phyloP scores from a whole-genome alignment of 768 basidiomycete genomes.

The Cyclocybe cylindracea region DNA sequence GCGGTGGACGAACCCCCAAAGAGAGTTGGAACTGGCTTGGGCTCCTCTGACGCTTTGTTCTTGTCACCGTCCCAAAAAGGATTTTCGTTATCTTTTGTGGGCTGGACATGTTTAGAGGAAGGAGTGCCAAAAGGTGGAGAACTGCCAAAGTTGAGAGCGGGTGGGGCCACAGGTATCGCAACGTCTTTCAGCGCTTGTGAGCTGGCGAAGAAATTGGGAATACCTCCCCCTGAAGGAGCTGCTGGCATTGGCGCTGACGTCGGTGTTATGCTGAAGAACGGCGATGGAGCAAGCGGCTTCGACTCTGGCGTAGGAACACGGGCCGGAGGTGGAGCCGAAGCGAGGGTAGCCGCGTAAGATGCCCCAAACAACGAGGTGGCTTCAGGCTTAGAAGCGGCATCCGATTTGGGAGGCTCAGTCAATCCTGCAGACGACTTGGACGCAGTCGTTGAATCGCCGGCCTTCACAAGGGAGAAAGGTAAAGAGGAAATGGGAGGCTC shows the following conservation, averaged over 20 bases:
- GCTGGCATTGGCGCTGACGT: slow-evolving; percentile 6
- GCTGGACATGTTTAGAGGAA: slow-evolving; percentile 18
- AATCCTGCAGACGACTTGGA: neutral
- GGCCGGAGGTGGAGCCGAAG: neutral
- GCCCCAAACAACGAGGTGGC: neutral
- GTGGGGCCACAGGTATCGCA: slow-evolving; percentile 22
- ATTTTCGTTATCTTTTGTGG: slow-evolving; percentile 42
- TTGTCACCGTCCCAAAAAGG: slow-evolving; percentile 45
- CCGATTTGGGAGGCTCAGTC: neutral
- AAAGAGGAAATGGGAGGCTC: slow-evolving; percentile 67
- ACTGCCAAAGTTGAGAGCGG: slow-evolving; percentile 14
- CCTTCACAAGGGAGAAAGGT: slow-evolving; percentile 63
- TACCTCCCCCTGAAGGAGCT: slow-evolving; percentile 18
- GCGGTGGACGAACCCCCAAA: slow-evolving; percentile 5
- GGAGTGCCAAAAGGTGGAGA: slow-evolving; percentile 8
- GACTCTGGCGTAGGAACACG: slow-evolving; percentile 7
- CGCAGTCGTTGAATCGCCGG: slow-evolving; percentile 12
- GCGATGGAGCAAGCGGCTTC: slow-evolving; percentile 1
- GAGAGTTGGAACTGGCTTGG: slow-evolving; percentile 8
- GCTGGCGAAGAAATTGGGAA: slow-evolving; percentile 68
- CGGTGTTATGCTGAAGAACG: slow-evolving; percentile 3
- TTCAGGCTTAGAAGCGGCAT: neutral
- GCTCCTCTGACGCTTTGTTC: slow-evolving; percentile 11
- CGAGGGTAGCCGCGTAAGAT: neutral
- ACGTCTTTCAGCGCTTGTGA: slow-evolving; percentile 43